phyloP scores from a whole-genome alignment of 768 basidiomycete species.

The Boletus insuetus region DNA sequence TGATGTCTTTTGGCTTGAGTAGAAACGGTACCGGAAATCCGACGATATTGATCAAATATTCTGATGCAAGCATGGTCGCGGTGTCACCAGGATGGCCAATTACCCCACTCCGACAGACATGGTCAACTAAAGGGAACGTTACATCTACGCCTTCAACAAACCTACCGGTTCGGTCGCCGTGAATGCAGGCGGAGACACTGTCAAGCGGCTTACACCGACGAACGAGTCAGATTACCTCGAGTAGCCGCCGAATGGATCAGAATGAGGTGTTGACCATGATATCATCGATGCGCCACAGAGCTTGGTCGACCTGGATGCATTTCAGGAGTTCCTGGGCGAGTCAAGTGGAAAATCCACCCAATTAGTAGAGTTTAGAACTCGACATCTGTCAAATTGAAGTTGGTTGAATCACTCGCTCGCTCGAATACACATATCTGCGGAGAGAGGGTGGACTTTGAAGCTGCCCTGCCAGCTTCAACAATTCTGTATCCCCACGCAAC shows the following conservation, averaged over 20 bases:
- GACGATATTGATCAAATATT: conserved; percentile 33
- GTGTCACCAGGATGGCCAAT: conserved; percentile 39
- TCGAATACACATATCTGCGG: too few species aligned
- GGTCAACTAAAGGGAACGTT: conserved; percentile 36
- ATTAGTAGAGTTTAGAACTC: too few species aligned
- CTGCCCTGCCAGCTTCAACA: too few species aligned
- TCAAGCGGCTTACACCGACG: conserved; percentile 39
- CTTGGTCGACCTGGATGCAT: conserved; percentile 30
- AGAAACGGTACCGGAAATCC: conserved; percentile 27
- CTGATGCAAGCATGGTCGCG: conserved; percentile 35
- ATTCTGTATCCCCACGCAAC: too few species aligned
- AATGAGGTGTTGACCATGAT: conserved; percentile 29
- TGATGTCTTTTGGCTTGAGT: conserved; percentile 44
- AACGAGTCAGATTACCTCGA: background rate
- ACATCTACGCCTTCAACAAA: conserved; percentile 38
- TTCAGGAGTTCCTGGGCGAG: conserved; percentile 20
- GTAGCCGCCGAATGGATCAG: conserved; percentile 17
- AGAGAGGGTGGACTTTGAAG: too few species aligned
- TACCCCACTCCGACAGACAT: conserved; percentile 37
- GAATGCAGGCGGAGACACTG: conserved; percentile 34
- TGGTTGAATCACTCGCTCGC: too few species aligned
- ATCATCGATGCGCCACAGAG: conserved; percentile 27
- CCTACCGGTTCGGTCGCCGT: conserved; percentile 45
- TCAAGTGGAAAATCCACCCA: too few species aligned
- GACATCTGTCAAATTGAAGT: too few species aligned